A percentile compares a stretch with the other conserved stretches of the same genome.
Conservation (phyloP, 257 asterid species). For the Rubia yunnanensis region DNA sequence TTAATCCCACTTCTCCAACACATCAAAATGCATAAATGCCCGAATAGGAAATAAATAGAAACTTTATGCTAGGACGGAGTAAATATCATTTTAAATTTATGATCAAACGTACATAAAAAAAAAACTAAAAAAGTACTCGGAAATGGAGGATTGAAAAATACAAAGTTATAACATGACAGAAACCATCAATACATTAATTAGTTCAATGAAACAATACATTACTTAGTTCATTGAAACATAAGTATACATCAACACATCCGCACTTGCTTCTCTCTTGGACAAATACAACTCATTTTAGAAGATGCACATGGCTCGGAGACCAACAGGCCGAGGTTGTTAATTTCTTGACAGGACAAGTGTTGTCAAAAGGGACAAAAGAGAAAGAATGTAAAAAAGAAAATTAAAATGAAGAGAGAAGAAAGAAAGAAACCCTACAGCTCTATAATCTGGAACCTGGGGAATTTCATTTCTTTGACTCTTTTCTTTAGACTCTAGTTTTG, state of each 20-base stretch:
- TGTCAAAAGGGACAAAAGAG: neutral
- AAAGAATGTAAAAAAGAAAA: constrained; percentile 5
- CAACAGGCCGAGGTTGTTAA: constrained; percentile 70
- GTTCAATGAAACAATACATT: too few species aligned
- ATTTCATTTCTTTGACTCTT: constrained; percentile 16
- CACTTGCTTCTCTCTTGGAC: constrained; percentile 39
- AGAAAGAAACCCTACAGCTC: constrained; percentile 20
- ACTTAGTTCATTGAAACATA: neutral
- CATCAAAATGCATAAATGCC: too few species aligned
- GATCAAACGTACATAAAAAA: too few species aligned
- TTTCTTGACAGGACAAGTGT: constrained; percentile 25
- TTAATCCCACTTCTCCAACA: too few species aligned
- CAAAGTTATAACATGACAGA: neutral
- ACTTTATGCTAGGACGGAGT: too few species aligned
- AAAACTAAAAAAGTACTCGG: too few species aligned
- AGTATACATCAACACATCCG: constrained; percentile 46
- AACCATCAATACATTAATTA: neutral
- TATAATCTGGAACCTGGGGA: constrained; percentile 18
- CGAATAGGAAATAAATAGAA: too few species aligned
- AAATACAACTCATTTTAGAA: constrained; percentile 12
- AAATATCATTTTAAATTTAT: too few species aligned
- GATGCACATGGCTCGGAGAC: constrained; percentile 11
- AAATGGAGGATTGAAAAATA: too few species aligned
- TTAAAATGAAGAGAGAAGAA: neutral
- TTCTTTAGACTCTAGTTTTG: constrained; percentile 1